A percentile compares a stretch with the other conserved stretches of the same genome.
These are phyloP conservation scores for Glycine latifolia DNA, from an alignment of 306 rosid species.

Conservation along the genomic window DNA sequence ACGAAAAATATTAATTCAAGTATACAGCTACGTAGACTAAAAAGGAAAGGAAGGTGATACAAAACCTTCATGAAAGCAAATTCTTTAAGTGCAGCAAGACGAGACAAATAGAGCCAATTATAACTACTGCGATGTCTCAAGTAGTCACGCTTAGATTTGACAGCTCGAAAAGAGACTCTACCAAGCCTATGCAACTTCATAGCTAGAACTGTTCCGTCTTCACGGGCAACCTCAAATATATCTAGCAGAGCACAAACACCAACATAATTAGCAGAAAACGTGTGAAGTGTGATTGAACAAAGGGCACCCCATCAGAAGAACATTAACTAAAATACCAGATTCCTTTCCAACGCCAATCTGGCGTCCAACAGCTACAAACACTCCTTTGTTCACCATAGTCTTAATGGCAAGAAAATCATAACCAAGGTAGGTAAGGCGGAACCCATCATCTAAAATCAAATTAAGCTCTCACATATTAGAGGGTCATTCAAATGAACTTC, in stretches of 20 bases:
- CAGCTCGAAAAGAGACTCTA: conserved; percentile 91
- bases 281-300: neutral
- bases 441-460: conserved; percentile 81
- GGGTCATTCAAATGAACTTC: neutral
- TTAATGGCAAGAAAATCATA: conserved; percentile 97
- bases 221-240: conserved; percentile 90
- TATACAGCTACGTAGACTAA: conserved; percentile 7
- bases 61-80: conserved; percentile 94
- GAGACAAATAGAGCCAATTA: conserved; percentile 92
- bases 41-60: neutral
- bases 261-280: neutral
- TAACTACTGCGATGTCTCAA: conserved; percentile 84
- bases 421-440: conserved; percentile 93
- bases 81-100: conserved; percentile 94
- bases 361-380: conserved; percentile 84
- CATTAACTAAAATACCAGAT: conserved; percentile 63
- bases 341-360: conserved; percentile 98
- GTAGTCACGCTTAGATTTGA: conserved; percentile 95
- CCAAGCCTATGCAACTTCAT: conserved; percentile 95
- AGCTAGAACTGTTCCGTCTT: conserved; percentile 86
- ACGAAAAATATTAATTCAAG: neutral
- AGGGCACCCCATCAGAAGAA: neutral
- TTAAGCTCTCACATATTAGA: conserved; percentile 24
- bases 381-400: conserved; percentile 90
- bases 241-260: conserved; percentile 54